Base-by-base conservation (phyloP, 1,139 yeast species). In the Candida sanyaensis region DNA sequence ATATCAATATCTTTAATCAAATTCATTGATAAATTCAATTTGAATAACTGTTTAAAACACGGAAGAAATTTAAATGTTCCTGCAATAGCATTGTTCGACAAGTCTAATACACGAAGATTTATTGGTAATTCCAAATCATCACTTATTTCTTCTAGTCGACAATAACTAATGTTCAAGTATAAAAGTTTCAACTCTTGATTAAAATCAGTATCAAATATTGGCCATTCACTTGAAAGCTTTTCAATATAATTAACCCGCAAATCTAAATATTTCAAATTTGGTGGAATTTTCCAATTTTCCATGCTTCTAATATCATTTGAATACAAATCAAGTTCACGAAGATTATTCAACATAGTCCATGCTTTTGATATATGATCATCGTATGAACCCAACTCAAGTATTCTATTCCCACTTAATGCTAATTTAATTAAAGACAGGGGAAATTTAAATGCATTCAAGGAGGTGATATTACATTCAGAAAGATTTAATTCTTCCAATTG, bases 231-330 rank as follows among this genome's bases (percentile, higher is more conserved):
- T 5, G 54, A 31, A 11, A 60, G 32, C 26, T 34, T 41, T 1
- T 43, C 41, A 10, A 67, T 41, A 26, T 37, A 45, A 45, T 68
- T 68, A 26, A 56, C 46, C 17, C 66, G 46, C 29, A 69, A 50
- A 44, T 68, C 67, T n/a, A 69, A 44, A 8, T 43, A 41, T 11
- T 52, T 55, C 12, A 69, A 45, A 24, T 54, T 57, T 2, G 55
- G 48, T 0, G 75, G 75, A 1, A 62, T 58, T 0, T 43, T 13
- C 74, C 73, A 69, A 28, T 50, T 45, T 7, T 54, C 50, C 6
- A 70, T 45, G 6, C 49, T 32, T 5, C 49, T 13, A 8, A 70
- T 59, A 5, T 44, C n/a, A 49, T 69, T 69, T 30, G 51, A 55
- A 41, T 52, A 61, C 10, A 69, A 47, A 33, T 65, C 68, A 24